Base-by-base conservation (phyloP, 192 early-diverging fungal species). In the Helicostylum pulchrum region DNA sequence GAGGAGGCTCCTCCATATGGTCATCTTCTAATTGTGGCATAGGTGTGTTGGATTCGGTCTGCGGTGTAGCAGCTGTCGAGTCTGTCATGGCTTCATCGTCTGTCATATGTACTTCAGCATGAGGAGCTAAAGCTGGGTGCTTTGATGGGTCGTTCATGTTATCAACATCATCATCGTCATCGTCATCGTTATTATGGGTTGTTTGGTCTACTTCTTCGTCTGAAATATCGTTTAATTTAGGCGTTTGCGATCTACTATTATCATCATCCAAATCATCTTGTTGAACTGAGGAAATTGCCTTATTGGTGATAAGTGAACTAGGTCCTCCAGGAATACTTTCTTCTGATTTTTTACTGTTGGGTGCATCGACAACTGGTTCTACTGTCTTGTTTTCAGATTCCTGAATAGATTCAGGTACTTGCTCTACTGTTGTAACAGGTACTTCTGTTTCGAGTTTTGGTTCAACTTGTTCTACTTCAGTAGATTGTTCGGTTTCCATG, bases 141-240 rank as follows among this genome's bases (percentile, higher is more conserved):
- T 56, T 52, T 11, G 68, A 55, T 43, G 68, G 51, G 57, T 70
- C 68, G 21, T 63, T 64, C 2, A 70, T n/a, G n/a, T 57, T 61
- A 43, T 66, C 64, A 7, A 54, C 50, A 34, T 43, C 52, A 44
- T 44, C 39, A 14, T 48, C 54, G 9, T 48, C 45, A 11, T 66
- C 42, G 31, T 55, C 53, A 21, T 56, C 49, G 15, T 44, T 23
- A 48, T 57, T 46, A 14, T 3, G 2, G n/a, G 0, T 12, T 32
- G 47, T 46, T 26, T 26, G 26, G 39, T 55, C 63, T 17, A 32
- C 36, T 47, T 66, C 64, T 1, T 36, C 64, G 20, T 66, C 64
- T 43, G 64, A 57, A 49, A 57, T 55, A 31, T 66, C 54, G 12
- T 66, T 44, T 21, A 57, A 48, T 57, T 46, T 48, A 36, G 53